Evolutionary conservation across 495 filamentous ascomycete species (phyloP).

Genomic region (Lophiostoma macrostomum): DNA sequence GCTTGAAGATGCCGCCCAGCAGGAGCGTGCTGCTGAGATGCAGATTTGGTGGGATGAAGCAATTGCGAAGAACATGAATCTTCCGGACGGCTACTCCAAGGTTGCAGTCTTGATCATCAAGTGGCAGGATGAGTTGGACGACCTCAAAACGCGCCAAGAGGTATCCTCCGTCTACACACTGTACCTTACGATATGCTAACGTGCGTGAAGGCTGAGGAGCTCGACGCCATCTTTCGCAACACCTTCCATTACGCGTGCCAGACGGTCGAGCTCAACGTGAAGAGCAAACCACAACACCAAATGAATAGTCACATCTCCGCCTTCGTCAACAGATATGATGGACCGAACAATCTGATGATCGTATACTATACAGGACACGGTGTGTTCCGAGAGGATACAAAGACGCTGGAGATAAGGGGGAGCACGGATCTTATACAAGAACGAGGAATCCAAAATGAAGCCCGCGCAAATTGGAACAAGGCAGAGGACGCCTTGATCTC

Average conservation of each 20-base stretch:
- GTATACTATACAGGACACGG: constrained; percentile 40
- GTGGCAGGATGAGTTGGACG: constrained; percentile 34
- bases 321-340: constrained; percentile 29
- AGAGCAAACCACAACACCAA: constrained; percentile 23
- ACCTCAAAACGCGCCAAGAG: constrained; percentile 23
- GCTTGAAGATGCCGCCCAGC: constrained; percentile 10
- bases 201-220: constrained; percentile 13
- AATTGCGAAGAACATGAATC: constrained; percentile 19
- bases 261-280: constrained; percentile 13
- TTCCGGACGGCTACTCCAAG: constrained; percentile 31
- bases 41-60: constrained; percentile 28
- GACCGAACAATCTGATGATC: constrained; percentile 33
- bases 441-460: constrained; percentile 11
- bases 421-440: not conserved
- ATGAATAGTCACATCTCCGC: constrained; percentile 16
- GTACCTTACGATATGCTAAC: no score
- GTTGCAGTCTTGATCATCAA: constrained; percentile 34
- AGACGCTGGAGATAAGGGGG: constrained; percentile 18
- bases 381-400: constrained; percentile 9
- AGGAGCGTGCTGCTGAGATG: constrained; percentile 22
- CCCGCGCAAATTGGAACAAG: constrained; percentile 31
- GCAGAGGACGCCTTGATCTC: constrained; percentile 26
- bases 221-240: constrained; percentile 1
- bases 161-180: no score
- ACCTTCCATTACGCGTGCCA: constrained; percentile 18